Evolutionary conservation across 2,329 filamentous ascomycete species (phyloP), one percentile per base, ranked within the genome.

Genomic region (Epichloe glyceriae): DNA sequence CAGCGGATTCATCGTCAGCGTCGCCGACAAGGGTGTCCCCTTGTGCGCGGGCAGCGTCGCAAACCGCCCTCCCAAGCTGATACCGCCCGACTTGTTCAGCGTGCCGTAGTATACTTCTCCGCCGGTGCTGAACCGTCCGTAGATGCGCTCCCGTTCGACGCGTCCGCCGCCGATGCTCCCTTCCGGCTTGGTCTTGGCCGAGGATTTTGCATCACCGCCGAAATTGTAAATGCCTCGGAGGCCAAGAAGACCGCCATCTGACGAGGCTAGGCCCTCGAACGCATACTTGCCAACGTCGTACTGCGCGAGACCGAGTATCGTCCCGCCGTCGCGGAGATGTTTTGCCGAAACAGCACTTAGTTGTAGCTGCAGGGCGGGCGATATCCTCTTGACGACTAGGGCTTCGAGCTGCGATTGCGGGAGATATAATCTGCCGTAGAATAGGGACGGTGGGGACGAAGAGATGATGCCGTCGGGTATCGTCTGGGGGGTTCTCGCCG

Each of bases 51-150:
- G 86, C 19, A 97, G 71, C 11, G 93, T 97, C 39, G 88, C 88
- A 65, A 97, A 98, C 47, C 93, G 81, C 46, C 89, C 74, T 6
- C 90, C 93, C 8, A 94, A 80, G 55, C 88, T 95, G 64, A 96
- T 80, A 45, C 93, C 93, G 46, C 91, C 88, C 20, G 89, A 88
- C 63, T 96, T 96, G 65, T 96, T 97, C 53, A 96, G 71, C 0
- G 90, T 85, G 20, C 91, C 93, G 71, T 98, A 98, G 71, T 97
- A 98, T 37, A 95, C 75, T 67, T 98, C 93, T 50, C 83, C 91
- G 37, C 93, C 93, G 3, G 88, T 87, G 61, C 88, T 95, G 64
- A 97, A 88, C 19, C 91, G 82, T 8, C 86, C 90, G 70, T 82
- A 85, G 52, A 83, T 80, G 58, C 76, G 79, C 62, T 85, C 82